Evolutionary conservation across 805 yeast species (phyloP).

Genomic region (Candida maesae): DNA sequence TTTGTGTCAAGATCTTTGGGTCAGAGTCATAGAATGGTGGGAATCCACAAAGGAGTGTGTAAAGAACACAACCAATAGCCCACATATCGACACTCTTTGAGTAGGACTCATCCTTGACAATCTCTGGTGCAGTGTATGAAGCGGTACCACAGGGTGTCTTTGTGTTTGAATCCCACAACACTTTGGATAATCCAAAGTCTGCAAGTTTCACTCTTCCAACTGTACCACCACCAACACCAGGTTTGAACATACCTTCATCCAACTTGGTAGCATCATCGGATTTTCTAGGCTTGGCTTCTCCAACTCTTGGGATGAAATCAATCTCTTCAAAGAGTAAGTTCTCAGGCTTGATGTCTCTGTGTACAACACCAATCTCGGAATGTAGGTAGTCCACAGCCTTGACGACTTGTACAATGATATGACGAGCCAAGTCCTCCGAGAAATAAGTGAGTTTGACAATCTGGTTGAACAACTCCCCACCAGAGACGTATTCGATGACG

Average conservation of each 20-base stretch:
- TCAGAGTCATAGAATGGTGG: slow-evolving; percentile 86
- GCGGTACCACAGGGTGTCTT: slow-evolving; percentile 77
- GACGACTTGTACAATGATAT: slow-evolving; percentile 57
- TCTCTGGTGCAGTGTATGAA: slow-evolving; percentile 74
- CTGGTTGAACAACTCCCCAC: slow-evolving; percentile 77
- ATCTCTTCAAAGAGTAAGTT: slow-evolving; percentile 69
- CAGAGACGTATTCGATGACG: slow-evolving; percentile 39
- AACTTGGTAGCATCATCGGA: slow-evolving; percentile 54
- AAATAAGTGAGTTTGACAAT: slow-evolving; percentile 59
- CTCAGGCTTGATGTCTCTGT: slow-evolving; percentile 95
- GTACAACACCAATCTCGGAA: slow-evolving; percentile 89
- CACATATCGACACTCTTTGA: slow-evolving; percentile 69
- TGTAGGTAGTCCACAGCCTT: slow-evolving; percentile 94
- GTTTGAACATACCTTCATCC: slow-evolving; percentile 57
- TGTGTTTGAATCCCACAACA: slow-evolving; percentile 45
- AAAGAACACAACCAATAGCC: slow-evolving; percentile 70
- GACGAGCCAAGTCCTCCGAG: slow-evolving; percentile 56
- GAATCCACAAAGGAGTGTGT: slow-evolving; percentile 67
- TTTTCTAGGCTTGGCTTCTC: slow-evolving; percentile 29
- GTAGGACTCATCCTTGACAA: slow-evolving; percentile 54
- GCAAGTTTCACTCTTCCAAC: slow-evolving; percentile 64
- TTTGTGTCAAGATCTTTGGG: slow-evolving; percentile 73
- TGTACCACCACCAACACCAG: slow-evolving; percentile 57
- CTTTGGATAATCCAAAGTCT: slow-evolving; percentile 67
- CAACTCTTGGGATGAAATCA: slow-evolving; percentile 20